These are phyloP conservation scores for Cyclocybe cylindracea DNA, from an alignment of 768 basidiomycete genomes.

Conservation along the genomic window DNA sequence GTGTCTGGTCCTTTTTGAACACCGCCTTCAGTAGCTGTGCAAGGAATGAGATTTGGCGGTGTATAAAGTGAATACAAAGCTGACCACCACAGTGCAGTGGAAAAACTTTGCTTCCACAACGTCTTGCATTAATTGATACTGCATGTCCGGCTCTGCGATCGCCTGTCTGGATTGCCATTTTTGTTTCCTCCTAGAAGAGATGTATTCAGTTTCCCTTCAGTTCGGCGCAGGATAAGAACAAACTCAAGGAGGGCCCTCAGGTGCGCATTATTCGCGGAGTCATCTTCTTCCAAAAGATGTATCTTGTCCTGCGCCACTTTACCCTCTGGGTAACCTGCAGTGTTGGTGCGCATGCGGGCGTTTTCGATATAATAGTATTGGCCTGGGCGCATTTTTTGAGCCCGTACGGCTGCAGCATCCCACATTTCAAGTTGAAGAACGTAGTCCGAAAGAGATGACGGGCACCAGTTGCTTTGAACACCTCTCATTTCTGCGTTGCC, in stretches of 20 bases:
- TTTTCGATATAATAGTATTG: slow-evolving; percentile 58
- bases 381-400: slow-evolving; percentile 44
- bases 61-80: background rate
- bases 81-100: slow-evolving; percentile 62
- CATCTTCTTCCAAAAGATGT: slow-evolving; percentile 39
- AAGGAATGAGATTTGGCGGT: background rate
- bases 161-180: slow-evolving; percentile 36
- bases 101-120: slow-evolving; percentile 44
- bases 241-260: slow-evolving; percentile 56
- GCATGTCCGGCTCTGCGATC: slow-evolving; percentile 31
- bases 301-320: slow-evolving; percentile 52
- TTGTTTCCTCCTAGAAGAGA: slow-evolving; percentile 47
- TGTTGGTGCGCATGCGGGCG: slow-evolving; percentile 39
- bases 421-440: slow-evolving; percentile 63
- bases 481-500: slow-evolving; percentile 32
- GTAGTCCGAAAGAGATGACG: slow-evolving; percentile 39
- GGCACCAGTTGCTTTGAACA: slow-evolving; percentile 47
- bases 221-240: slow-evolving; percentile 19
- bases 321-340: slow-evolving; percentile 48
- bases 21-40: slow-evolving; percentile 49
- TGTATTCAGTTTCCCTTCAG: slow-evolving; percentile 1
- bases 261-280: slow-evolving; percentile 32
- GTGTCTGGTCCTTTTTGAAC: slow-evolving; percentile 25
- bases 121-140: slow-evolving; percentile 50
- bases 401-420: slow-evolving; percentile 47